Base-by-base conservation (phyloP, 139 green algal species). In the Chlorella sp. region DNA sequence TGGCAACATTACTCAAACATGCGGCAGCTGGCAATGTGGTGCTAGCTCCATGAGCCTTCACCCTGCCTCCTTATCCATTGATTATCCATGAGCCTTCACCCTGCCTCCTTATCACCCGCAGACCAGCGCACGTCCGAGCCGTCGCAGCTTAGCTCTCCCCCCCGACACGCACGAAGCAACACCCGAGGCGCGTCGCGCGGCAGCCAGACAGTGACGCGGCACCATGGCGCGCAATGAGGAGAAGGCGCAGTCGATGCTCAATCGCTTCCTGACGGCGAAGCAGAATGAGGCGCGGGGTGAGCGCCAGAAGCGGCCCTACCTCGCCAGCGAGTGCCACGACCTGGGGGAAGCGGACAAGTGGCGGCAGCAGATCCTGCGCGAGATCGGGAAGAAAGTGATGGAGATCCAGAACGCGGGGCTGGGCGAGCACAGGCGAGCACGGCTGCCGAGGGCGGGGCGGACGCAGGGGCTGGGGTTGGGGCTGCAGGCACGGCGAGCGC, bases 361-460 rank as follows among this genome's bases (percentile, higher is more conserved):
- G 95, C 82, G 96, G 48, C 90, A 96, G 72, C 93, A 99, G 66
- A 96, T 99, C 48, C 80, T 99, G 35, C 76, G 94, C 8, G 96
- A 99, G 43, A 95, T 99, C 45, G 95, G 94, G 2, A 82, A 86
- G 46, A 98, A 98, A 77, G 96, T 99, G 21, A 97, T 97, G 91
- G 95, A 99, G 67, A 99, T 99, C n/a, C 96, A 99, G 83, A 99
- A 99, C 79, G 93, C 91, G 40, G 96, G 92, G 0, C 84, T 99
- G 23, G 96, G 96, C 0, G 96, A 99, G 79, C 91, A 98, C 79
- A 89, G 90, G 88, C 94, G 53, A n/a, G 8, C 19, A 21, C 23
- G 19, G 29, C 8, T 21, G 19, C 12, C 14, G 23, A 33, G 53
- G 53, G n/a, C n/a, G n/a, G n/a, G n/a, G 40, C 27, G 7, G 14